A percentile compares a stretch with the other conserved stretches of the same genome.
phyloP scores from a whole-genome alignment of 1,284 basidiomycete genomes.

The Exobasidium cylindrosporum region DNA sequence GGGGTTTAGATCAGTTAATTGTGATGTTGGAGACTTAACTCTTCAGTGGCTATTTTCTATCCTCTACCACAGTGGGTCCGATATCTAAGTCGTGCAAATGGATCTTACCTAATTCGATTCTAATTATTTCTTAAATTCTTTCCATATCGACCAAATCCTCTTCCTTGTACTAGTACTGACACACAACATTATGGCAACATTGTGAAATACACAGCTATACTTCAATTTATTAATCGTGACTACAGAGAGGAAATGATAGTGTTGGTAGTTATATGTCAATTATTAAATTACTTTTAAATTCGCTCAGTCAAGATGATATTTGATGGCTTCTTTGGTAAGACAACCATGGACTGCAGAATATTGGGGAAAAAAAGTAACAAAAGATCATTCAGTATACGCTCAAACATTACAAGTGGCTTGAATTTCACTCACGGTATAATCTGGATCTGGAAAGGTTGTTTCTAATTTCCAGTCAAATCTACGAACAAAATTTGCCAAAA shows the following conservation, averaged over 20 bases:
- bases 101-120: constrained; percentile 45
- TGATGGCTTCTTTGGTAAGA: constrained; percentile 64
- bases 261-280: too few relatives aligned
- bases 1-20: not conserved
- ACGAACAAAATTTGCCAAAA: constrained; percentile 77
- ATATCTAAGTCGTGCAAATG: constrained; percentile 41
- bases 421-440: constrained; percentile 64
- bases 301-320: constrained; percentile 55
- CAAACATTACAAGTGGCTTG: too few relatives aligned
- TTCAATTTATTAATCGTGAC: too few relatives aligned
- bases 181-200: too few relatives aligned
- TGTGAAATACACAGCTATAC: too few relatives aligned
- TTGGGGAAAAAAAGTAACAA: too few relatives aligned
- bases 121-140: constrained; percentile 14
- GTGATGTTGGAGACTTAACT: not conserved
- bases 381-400: constrained; percentile 37
- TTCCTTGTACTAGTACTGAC: too few relatives aligned
- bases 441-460: constrained; percentile 69
- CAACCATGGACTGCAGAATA: constrained; percentile 70
- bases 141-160: too few relatives aligned
- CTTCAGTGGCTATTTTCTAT: too few relatives aligned
- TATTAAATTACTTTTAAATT: not conserved
- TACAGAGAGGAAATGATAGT: too few relatives aligned
- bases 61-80: constrained; percentile 45
- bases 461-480: constrained; percentile 72